These are phyloP conservation scores for Ustilago trichophora DNA, from an alignment of 1,284 basidiomycete genomes.

Conservation along the genomic window DNA sequence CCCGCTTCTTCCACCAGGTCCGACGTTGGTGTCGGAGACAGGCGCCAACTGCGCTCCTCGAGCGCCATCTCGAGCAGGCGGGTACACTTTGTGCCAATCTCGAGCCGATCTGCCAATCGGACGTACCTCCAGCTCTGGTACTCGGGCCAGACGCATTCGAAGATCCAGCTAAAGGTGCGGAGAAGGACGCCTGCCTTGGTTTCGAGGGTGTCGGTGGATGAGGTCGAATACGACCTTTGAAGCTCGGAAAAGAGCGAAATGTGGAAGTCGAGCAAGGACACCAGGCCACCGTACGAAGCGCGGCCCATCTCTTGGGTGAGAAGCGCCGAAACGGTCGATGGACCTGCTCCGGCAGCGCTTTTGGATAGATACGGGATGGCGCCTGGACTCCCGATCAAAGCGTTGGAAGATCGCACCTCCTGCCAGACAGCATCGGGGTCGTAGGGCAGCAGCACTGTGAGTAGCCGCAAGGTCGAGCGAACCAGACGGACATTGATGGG, in stretches of 20 bases:
- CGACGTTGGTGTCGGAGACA: slow-evolving; percentile 5
- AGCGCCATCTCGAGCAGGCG: slow-evolving; percentile 76
- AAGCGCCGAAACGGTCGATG: slow-evolving; percentile 69
- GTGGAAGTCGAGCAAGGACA: slow-evolving; percentile 79
- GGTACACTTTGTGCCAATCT: slow-evolving; percentile 77
- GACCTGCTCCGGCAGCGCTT: slow-evolving; percentile 7
- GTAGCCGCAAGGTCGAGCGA: slow-evolving; percentile 79
- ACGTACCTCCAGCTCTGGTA: slow-evolving; percentile 83
- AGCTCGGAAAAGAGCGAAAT: slow-evolving; percentile 80
- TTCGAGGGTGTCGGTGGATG: slow-evolving; percentile 72
- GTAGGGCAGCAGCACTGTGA: slow-evolving; percentile 78
- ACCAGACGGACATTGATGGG: slow-evolving; percentile 75
- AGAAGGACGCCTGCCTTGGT: slow-evolving; percentile 83
- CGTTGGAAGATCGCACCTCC: slow-evolving; percentile 79
- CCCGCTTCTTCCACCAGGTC: slow-evolving; percentile 62
- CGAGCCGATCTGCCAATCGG: slow-evolving; percentile 79
- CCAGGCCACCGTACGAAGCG: slow-evolving; percentile 81
- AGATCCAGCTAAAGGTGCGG: slow-evolving; percentile 78
- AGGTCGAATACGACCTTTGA: slow-evolving; percentile 71
- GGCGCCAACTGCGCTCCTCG: slow-evolving; percentile 68
- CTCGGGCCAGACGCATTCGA: slow-evolving; percentile 85
- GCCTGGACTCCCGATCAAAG: slow-evolving; percentile 74
- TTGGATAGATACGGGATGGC: slow-evolving; percentile 30
- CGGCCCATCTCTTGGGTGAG: slow-evolving; percentile 76
- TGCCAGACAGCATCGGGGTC: slow-evolving; percentile 85